Evolutionary conservation across 176 grass and related monocot species (phyloP), one percentile per base, ranked within the genome.

Genomic region (Themeda triandra): DNA sequence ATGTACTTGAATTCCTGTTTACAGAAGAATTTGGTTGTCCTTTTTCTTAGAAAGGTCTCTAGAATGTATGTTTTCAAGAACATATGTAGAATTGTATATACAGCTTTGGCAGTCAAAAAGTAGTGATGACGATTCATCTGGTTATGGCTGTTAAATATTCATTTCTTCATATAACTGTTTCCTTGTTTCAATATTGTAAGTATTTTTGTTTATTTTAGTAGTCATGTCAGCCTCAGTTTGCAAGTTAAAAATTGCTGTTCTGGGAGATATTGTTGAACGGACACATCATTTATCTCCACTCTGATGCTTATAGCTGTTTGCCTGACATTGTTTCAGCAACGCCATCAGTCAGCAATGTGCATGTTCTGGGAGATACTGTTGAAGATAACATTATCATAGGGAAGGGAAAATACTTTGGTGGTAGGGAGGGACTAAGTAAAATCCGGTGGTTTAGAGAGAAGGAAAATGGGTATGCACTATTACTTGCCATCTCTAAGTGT

Each of bases 391-490:
- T 73, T 45, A 76, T 99, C 80, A 85, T 88, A 83, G 93, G 89
- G 56, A 73, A 31, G 15, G 96, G 93, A 46, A 87, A 82, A 85
- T 99, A 99, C 58, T 99, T 99, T 79, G 96, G 96, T 56, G 96
- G 96, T 25, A 92, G 89, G 85, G 96, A 99, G 77, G 96, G 96
- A 32, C 83, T 91, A 79, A 94, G 92, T 91, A 99, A 94, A 86
- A 87, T 93, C 51, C 72, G 86, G 21, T 99, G 96, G 96, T 87
- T 94, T 32, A 94, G 93, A 75, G 89, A 92, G 85, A 89, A 90
- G 63, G 92, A 91, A 86, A 93, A 92, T 65, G 88, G 96, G 91
- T 97, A 94, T 71, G 91, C 12, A 33, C 54, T 15, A 83, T 74
- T 62, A 63, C 14, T 37, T 87, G 23, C 28, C 51, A 66, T 46